These are phyloP conservation scores for Sclerotinia glacialis DNA, from an alignment of 2,329 filamentous ascomycete species.

Conservation along the genomic window DNA sequence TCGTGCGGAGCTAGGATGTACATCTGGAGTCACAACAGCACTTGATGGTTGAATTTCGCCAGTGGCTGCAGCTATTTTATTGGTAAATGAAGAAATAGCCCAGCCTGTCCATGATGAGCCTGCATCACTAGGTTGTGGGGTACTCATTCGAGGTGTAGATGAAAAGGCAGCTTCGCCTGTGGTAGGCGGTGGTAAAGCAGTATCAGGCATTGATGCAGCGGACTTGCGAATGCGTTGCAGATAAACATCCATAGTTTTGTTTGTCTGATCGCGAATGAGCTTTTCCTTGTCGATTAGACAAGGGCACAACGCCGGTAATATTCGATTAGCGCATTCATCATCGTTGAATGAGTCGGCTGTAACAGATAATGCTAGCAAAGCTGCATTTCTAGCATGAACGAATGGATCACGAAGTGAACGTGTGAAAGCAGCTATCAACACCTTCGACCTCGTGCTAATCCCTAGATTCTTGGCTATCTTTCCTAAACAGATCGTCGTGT, in stretches of 20 bases:
- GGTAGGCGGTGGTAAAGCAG: conserved; percentile 64
- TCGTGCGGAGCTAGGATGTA: conserved; percentile 44
- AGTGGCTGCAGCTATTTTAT: conserved; percentile 79
- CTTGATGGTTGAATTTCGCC: conserved; percentile 72
- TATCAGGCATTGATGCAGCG: conserved; percentile 74
- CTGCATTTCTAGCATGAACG: conserved; percentile 86
- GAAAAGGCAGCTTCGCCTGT: conserved; percentile 45
- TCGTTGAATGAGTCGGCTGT: conserved; percentile 84
- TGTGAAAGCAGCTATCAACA: conserved; percentile 88
- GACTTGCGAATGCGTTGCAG: conserved; percentile 79
- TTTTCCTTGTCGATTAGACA: conserved; percentile 93
- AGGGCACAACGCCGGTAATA: conserved; percentile 81
- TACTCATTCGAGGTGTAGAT: conserved; percentile 70
- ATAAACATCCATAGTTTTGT: conserved; percentile 84
- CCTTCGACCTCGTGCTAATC: conserved; percentile 75
- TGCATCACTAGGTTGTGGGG: conserved; percentile 64
- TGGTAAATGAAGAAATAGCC: conserved; percentile 98
- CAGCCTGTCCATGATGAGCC: conserved; percentile 83
- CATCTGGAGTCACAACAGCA: conserved; percentile 46
- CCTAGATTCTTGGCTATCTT: conserved; percentile 93
- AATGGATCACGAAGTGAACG: conserved; percentile 90
- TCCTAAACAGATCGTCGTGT: conserved; percentile 94
- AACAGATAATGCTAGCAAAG: conserved; percentile 78
- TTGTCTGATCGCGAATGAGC: conserved; percentile 85
- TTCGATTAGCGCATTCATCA: conserved; percentile 80